Conservation (phyloP, 2,329 filamentous ascomycete species). For the Alternaria arborescens region DNA sequence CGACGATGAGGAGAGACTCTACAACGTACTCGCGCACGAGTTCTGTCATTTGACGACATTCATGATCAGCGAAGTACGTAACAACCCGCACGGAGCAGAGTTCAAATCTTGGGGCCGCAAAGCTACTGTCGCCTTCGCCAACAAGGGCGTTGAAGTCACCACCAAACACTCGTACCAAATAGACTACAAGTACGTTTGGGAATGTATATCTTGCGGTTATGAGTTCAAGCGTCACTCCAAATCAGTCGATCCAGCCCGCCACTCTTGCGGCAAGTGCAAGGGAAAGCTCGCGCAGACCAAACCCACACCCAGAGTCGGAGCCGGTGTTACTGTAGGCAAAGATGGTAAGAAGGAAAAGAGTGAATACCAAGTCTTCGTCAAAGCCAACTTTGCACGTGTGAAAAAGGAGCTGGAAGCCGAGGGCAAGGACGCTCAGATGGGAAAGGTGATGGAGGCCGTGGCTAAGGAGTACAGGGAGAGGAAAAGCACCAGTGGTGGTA, state of each 20-base stretch:
- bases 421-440: slow-evolving; percentile 59
- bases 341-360: slow-evolving; percentile 44
- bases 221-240: slow-evolving; percentile 86
- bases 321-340: slow-evolving; percentile 9
- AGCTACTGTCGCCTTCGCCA: slow-evolving; percentile 66
- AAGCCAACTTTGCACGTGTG: slow-evolving; percentile 69
- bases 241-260: slow-evolving; percentile 76
- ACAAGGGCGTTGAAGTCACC: slow-evolving; percentile 76
- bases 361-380: slow-evolving; percentile 69
- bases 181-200: slow-evolving; percentile 91
- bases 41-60: slow-evolving; percentile 95
- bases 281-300: slow-evolving; percentile 75
- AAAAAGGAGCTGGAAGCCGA: slow-evolving; percentile 57
- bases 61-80: slow-evolving; percentile 79
- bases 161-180: slow-evolving; percentile 92
- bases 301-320: slow-evolving; percentile 69
- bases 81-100: slow-evolving; percentile 81
- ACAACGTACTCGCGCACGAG: slow-evolving; percentile 95
- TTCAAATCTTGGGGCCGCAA: slow-evolving; percentile 76
- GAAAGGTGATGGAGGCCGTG: slow-evolving; percentile 74
- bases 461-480: slow-evolving; percentile 68
- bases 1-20: slow-evolving; percentile 73
- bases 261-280: slow-evolving; percentile 82
- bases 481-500: slow-evolving; percentile 41
- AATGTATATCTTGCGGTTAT: slow-evolving; percentile 71